A percentile compares a stretch with the other conserved stretches of the same genome.
Conservation (phyloP, 106 monocot genomes). For the Triglochin maritima region DNA sequence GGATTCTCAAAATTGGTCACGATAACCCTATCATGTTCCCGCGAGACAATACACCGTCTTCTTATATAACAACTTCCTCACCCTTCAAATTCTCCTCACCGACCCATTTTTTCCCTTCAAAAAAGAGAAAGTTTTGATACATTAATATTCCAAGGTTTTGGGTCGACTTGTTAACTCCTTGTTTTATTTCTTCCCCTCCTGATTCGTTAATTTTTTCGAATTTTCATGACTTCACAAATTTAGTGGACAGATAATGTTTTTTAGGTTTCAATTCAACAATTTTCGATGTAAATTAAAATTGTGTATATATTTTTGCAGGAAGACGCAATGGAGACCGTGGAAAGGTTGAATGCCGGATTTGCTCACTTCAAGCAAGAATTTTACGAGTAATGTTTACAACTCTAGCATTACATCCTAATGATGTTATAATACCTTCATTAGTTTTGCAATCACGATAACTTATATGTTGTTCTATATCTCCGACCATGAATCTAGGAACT, state of each 20-base stretch:
- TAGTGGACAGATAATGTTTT: too few species aligned
- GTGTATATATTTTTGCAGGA: constrained; percentile 10
- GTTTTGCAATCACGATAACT: too few species aligned
- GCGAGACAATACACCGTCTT: background rate
- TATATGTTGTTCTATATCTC: too few species aligned
- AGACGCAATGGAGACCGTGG: constrained; percentile 28
- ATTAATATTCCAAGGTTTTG: background rate
- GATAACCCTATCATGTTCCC: background rate
- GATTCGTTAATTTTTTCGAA: background rate
- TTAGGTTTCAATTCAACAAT: too few species aligned
- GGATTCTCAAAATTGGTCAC: too few species aligned
- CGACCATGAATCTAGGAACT: too few species aligned
- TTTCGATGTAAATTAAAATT: too few species aligned
- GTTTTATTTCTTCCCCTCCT: background rate
- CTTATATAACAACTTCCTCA: background rate
- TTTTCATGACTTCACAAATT: background rate
- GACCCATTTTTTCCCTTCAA: background rate
- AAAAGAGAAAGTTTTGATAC: background rate
- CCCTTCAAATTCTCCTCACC: too few species aligned
- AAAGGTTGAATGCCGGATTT: constrained; percentile 52
- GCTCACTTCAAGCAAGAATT: constrained; percentile 58
- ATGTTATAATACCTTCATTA: background rate
- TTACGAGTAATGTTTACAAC: constrained; percentile 31
- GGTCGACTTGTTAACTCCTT: background rate
- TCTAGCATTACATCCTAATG: background rate